phyloP scores from a whole-genome alignment of 73 alveolate genomes.

The Paraurostyla sp. region DNA sequence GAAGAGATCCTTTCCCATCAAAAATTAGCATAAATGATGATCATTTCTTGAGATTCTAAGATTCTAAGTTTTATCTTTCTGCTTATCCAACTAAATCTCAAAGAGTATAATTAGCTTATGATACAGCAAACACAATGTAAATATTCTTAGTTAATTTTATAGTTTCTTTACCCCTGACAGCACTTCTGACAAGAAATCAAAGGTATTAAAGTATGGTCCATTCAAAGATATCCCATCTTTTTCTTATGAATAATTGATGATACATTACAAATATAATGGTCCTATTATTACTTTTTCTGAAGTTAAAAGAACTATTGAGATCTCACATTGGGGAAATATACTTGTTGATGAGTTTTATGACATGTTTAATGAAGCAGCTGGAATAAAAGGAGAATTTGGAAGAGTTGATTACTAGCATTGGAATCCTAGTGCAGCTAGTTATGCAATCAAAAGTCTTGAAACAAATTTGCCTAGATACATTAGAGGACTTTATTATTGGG shows the following conservation, averaged over 20 bases:
- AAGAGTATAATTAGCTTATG: slow-evolving; percentile 44
- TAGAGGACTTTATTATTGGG: slow-evolving; percentile 96
- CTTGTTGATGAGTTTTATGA: slow-evolving; percentile 91
- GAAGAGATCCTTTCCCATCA: slow-evolving; percentile 82
- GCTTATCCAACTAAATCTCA: slow-evolving; percentile 82
- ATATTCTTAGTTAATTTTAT: background rate
- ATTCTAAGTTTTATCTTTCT: slow-evolving; percentile 83
- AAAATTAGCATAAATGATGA: slow-evolving; percentile 88
- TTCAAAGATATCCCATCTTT: slow-evolving; percentile 80
- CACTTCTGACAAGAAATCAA: slow-evolving; percentile 58
- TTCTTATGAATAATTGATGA: slow-evolving; percentile 57
- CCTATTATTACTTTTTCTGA: slow-evolving; percentile 90
- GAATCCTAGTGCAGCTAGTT: slow-evolving; percentile 80
- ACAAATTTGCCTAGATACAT: slow-evolving; percentile 92
- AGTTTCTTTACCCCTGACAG: background rate
- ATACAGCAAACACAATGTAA: slow-evolving; percentile 67
- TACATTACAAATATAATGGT: slow-evolving; percentile 85
- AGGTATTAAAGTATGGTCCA: slow-evolving; percentile 83
- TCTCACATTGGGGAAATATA: slow-evolving; percentile 99
- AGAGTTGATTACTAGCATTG: slow-evolving; percentile 92
- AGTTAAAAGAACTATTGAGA: slow-evolving; percentile 88
- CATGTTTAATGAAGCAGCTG: slow-evolving; percentile 92
- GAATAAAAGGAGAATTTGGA: slow-evolving; percentile 96
- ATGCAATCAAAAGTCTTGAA: slow-evolving; percentile 81
- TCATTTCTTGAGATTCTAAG: slow-evolving; percentile 82